Evolutionary conservation across 2,329 filamentous ascomycete genomes (phyloP), one percentile per base, ranked within the genome.

Genomic region (Hypoxylon sp.): DNA sequence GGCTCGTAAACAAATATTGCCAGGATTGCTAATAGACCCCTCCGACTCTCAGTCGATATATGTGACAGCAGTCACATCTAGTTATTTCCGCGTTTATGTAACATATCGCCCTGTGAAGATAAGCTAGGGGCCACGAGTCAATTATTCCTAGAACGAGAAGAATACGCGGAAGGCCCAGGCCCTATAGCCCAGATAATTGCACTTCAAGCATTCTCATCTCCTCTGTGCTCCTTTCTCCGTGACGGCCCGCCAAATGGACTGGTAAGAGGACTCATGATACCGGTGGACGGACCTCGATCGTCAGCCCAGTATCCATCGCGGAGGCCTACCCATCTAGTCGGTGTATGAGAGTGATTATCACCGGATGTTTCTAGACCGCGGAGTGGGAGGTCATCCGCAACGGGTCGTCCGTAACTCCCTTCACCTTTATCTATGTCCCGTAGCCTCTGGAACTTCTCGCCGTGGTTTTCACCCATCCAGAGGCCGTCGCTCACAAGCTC

Each of bases 401-500:
- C 40, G 25, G 10, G 17, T 25, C 6, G 13, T 3, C 8, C 17
- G 6, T 5, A 20, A 10, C 22, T 46, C 2, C 1, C 22, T 8
- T 14, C 44, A 49, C 49, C 27, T 2, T 40, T 27, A 6, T 20
- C 49, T 11, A 11, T 3, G 20, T 25, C 20, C 14, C 25, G 31
- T 37, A 22, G 58, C 17, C 22, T 42, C 17, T 42, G 17, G 10
- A 8, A 14, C 3, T 30, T 37, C 20, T 51, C n/a, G 10, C 25
- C 56, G 25, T 46, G 46, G 20, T 37, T 27, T 13, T 37, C 50
- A 2, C 65, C 72, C 55, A 71, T 72, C 73, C 75, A 75, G 3
- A 66, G 40, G 0, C 72, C 74, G 7, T 69, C 74, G 31, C 70
- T 72, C 7, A 77, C 53, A 0, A 89, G 77, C 71, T 82, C 80